phyloP scores from a whole-genome alignment of 192 early-diverging fungal species.

The Coemansia sp. region DNA sequence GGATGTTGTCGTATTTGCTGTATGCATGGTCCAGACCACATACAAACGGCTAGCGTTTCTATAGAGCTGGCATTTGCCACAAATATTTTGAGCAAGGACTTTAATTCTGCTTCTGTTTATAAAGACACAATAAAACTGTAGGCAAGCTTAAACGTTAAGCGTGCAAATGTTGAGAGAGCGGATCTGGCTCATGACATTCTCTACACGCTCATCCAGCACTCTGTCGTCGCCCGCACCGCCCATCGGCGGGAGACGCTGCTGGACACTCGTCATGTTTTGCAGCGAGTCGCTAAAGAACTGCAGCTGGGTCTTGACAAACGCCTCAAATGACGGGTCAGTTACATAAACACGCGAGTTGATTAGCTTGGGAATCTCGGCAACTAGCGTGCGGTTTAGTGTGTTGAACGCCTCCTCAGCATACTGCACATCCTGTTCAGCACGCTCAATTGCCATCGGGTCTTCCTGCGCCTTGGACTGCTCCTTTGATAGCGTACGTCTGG shows the following conservation, averaged over 20 bases:
- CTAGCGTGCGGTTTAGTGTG: slow-evolving; percentile 73
- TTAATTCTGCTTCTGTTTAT: no score
- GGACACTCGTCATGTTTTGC: slow-evolving; percentile 66
- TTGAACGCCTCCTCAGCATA: slow-evolving; percentile 76
- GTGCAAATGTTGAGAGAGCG: slow-evolving; percentile 87
- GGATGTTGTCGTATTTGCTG: slow-evolving; percentile 15
- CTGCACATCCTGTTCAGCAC: slow-evolving; percentile 82
- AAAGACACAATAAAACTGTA: no score
- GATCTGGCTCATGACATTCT: slow-evolving; percentile 84
- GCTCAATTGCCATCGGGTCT: slow-evolving; percentile 57
- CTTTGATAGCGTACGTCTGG: slow-evolving; percentile 69
- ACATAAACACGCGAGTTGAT: slow-evolving; percentile 86
- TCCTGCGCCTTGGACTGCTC: slow-evolving; percentile 76
- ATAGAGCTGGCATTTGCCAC: no score
- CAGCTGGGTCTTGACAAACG: slow-evolving; percentile 91
- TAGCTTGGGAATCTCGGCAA: slow-evolving; percentile 86
- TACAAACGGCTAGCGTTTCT: slow-evolving; percentile 1
- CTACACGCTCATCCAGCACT: slow-evolving; percentile 68
- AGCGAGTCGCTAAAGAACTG: slow-evolving; percentile 83
- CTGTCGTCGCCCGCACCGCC: slow-evolving; percentile 54
- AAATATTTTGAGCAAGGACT: no score
- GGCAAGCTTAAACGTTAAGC: slow-evolving; percentile 51
- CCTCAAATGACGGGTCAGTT: slow-evolving; percentile 94
- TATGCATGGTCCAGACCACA: slow-evolving; percentile 10
- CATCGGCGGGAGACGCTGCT: slow-evolving; percentile 61